These are phyloP conservation scores for Penicillium sp. DNA, from an alignment of 2,329 filamentous ascomycete species.

Conservation along the genomic window DNA sequence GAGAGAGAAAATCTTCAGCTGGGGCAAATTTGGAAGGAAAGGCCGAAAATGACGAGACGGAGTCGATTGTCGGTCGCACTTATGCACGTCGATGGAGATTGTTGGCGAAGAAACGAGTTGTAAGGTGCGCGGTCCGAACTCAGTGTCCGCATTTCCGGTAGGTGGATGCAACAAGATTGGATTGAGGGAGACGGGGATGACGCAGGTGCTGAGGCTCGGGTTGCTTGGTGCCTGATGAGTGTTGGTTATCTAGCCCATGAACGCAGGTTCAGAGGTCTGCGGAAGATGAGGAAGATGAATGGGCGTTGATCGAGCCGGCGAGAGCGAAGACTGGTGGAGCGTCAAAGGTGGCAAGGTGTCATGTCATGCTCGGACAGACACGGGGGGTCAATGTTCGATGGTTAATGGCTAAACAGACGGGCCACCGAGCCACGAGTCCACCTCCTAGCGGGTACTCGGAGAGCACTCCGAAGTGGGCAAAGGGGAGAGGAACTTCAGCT, in stretches of 20 bases:
- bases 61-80: conserved; percentile 35
- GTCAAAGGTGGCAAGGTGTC: background rate
- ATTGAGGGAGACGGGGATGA: background rate
- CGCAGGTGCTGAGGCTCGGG: background rate
- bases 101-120: conserved; percentile 14
- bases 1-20: background rate
- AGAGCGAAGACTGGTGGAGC: background rate
- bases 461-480: background rate
- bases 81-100: conserved; percentile 35
- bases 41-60: conserved; percentile 9
- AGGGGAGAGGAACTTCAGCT: background rate
- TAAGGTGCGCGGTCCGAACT: conserved; percentile 15
- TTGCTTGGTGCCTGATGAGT: background rate
- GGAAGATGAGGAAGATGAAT: background rate
- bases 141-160: conserved; percentile 18
- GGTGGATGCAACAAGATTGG: conserved; percentile 6
- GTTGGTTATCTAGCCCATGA: background rate
- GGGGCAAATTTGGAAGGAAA: background rate
- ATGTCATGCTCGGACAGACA: background rate
- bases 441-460: background rate
- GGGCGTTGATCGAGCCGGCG: background rate
- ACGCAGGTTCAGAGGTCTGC: background rate
- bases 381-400: background rate
- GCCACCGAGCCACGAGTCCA: background rate
- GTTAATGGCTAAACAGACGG: background rate